Evolutionary conservation across 2,329 filamentous ascomycete species (phyloP).

Genomic region (Hymenoscyphus infarciens): DNA sequence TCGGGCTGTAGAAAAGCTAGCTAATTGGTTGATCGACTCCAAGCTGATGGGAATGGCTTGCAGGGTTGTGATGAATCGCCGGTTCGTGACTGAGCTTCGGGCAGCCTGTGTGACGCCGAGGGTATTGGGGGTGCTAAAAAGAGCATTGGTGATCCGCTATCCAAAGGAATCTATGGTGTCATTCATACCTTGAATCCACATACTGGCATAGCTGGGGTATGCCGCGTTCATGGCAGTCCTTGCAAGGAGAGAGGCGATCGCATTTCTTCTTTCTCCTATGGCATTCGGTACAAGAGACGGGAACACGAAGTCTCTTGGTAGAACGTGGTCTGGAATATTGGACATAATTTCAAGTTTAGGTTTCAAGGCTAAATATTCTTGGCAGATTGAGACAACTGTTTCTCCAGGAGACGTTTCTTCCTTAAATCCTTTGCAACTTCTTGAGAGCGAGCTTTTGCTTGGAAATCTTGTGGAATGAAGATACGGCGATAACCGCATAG

Average conservation of each 20-base stretch:
- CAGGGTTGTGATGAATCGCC: background rate
- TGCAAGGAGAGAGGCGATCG: constrained; percentile 2
- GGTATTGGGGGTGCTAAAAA: background rate
- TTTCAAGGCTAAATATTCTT: background rate
- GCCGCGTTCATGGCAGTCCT: constrained; percentile 3
- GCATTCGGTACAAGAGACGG: constrained; percentile 9
- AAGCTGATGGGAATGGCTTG: constrained; percentile 1
- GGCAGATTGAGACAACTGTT: background rate
- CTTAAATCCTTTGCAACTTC: background rate
- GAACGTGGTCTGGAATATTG: background rate
- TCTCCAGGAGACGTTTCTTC: background rate
- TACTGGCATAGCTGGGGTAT: constrained; percentile 4
- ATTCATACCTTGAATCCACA: constrained; percentile 2
- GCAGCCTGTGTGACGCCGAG: background rate
- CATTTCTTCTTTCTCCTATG: constrained; percentile 11
- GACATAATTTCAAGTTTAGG: background rate
- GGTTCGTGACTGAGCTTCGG: background rate
- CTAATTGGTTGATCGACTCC: constrained; percentile 9
- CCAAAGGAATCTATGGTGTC: background rate
- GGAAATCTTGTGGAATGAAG: background rate
- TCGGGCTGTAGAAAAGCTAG: background rate
- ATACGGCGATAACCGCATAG: background rate
- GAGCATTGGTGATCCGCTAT: background rate
- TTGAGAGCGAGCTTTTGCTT: background rate
- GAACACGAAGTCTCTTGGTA: constrained; percentile 6